Conservation (phyloP, 73 alveolate species). For the Symbiodinium natans region DNA sequence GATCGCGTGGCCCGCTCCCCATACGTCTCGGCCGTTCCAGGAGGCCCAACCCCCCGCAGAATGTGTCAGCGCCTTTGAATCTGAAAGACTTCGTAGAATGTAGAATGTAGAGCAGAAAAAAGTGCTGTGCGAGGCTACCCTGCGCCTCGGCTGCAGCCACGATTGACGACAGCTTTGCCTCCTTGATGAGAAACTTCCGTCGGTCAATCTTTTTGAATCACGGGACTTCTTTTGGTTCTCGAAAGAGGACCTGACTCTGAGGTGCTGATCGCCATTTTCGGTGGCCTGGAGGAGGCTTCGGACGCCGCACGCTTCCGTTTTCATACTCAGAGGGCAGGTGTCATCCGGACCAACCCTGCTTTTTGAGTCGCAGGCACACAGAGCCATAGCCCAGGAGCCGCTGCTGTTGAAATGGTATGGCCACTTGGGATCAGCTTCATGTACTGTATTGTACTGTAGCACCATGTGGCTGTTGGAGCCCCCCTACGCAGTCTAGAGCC, state of each 20-base stretch:
- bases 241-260: no score
- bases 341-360: no score
- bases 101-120: no score
- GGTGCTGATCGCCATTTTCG: conserved; percentile 77
- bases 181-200: no score
- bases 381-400: conserved; percentile 81
- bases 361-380: conserved; percentile 51
- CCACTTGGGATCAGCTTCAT: background rate
- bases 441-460: no score
- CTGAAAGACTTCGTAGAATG: no score
- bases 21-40: conserved; percentile 59
- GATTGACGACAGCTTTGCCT: no score
- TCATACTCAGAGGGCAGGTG: no score
- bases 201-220: no score
- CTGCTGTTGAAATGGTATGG: conserved; percentile 91
- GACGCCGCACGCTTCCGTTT: background rate
- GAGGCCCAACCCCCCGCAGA: background rate
- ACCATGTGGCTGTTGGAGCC: no score
- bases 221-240: no score
- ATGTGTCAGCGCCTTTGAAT: no score
- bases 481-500: background rate
- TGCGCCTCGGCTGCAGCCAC: background rate
- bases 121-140: background rate
- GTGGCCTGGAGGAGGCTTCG: conserved; percentile 53
- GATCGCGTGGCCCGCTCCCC: conserved; percentile 69